Conservation (phyloP, 768 basidiomycete species). For the Suillus fuscotomentosus region DNA sequence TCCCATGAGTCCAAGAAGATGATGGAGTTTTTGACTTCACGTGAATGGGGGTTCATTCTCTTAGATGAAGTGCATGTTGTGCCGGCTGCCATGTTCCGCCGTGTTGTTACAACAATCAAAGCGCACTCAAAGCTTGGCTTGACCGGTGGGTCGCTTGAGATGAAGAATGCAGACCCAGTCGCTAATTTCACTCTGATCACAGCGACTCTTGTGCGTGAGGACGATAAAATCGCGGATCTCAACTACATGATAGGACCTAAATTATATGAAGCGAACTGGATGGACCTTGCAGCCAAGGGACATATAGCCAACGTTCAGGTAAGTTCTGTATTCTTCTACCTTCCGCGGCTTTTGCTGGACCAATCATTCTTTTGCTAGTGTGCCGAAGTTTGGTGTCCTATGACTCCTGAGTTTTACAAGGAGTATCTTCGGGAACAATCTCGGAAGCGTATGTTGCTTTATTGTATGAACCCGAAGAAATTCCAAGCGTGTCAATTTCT, state of each 20-base stretch:
- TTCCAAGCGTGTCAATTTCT: conserved; percentile 99
- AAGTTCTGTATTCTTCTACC: conserved; percentile 19
- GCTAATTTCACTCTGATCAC: conserved; percentile 3
- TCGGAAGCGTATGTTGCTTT: conserved; percentile 91
- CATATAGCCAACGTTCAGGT: conserved; percentile 99
- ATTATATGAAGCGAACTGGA: conserved; percentile 99
- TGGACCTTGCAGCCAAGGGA: conserved; percentile 98
- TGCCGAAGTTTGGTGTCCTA: conserved; percentile 99
- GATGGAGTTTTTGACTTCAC: conserved; percentile 99
- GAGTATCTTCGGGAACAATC: conserved; percentile 94
- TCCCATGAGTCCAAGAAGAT: conserved; percentile 99
- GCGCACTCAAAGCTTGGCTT: conserved; percentile 98
- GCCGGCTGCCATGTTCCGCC: conserved; percentile 97
- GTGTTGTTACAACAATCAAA: conserved; percentile 97
- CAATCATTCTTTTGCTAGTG: conserved; percentile 52
- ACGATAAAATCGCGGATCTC: conserved; percentile 97
- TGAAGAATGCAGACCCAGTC: conserved; percentile 2
- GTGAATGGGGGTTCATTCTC: conserved; percentile 98
- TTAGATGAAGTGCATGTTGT: conserved; percentile 99
- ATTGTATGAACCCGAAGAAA: conserved; percentile 99
- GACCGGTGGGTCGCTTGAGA: conserved; percentile 60
- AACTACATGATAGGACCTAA: conserved; percentile 99
- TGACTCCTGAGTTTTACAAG: conserved; percentile 99
- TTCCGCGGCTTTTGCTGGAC: not conserved
- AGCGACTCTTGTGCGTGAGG: conserved; percentile 98